Percentiles rank a stretch among this genome's conserved stretches.
phyloP scores from a whole-genome alignment of 2,329 filamentous ascomycete genomes.

The Aspergillus vadensis region DNA sequence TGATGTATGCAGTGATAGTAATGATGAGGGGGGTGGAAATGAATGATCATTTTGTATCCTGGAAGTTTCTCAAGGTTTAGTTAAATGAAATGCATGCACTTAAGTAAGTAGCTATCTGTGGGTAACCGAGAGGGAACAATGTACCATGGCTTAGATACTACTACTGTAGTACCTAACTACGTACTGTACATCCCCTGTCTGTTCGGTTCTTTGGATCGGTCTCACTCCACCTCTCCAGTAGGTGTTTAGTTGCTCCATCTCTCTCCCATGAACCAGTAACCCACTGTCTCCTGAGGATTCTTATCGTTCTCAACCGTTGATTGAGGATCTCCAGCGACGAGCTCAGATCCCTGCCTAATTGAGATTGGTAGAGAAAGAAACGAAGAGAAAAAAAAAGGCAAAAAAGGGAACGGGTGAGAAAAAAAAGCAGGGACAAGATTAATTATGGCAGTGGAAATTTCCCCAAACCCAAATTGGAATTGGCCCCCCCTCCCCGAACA shows the following conservation, averaged over 20 bases:
- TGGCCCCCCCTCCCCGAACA: not conserved
- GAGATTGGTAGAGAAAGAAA: conserved; percentile 12
- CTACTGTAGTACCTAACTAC: no score
- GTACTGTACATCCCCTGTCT: no score
- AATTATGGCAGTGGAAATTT: conserved; percentile 1
- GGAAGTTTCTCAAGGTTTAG: not conserved
- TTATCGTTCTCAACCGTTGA: conserved; percentile 8
- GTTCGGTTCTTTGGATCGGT: no score
- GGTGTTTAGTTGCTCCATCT: no score
- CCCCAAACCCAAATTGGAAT: not conserved
- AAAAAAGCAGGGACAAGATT: not conserved
- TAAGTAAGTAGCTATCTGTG: no score
- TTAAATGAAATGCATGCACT: no score
- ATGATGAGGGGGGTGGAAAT: not conserved
- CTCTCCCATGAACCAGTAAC: not conserved
- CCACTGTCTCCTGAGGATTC: not conserved
- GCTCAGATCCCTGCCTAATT: conserved; percentile 20
- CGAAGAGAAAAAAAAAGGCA: not conserved
- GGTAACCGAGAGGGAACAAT: no score
- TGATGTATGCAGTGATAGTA: not conserved
- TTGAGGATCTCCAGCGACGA: conserved; percentile 13
- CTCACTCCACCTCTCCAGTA: no score
- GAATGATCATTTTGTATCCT: not conserved
- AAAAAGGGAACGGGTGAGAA: not conserved
- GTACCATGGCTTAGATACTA: no score